Base-by-base conservation (phyloP, 1,284 basidiomycete genomes). In the Dichomitus squalens region DNA sequence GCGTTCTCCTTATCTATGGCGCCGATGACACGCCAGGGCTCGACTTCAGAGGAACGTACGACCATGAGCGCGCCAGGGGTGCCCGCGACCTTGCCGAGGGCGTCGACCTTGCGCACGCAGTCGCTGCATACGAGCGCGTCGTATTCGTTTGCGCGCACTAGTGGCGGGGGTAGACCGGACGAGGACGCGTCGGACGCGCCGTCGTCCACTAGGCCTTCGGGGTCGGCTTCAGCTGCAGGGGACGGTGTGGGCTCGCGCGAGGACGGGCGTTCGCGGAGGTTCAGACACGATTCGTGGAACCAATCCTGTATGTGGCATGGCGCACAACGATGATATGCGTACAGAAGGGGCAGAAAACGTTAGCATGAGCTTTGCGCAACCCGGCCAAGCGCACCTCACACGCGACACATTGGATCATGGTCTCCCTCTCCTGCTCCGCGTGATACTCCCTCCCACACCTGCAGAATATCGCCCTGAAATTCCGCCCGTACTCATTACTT, bases 241-340 rank as follows among this genome's bases (percentile, higher is more conserved):
- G n/a, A n/a, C n/a, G n/a, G n/a, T n/a, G n/a, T 36, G 52, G 35
- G 74, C 60, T 74, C 76, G 58, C 80, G 75, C 14, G 80, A 79
- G 6, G 72, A 56, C 8, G 85, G 87, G 12, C 81, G 79, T 68
- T 87, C 82, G 57, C 89, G 80, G 41, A 93, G 78, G 70, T 90
- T 87, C 61, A 91, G 83, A 68, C 91, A 93, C 8, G 88, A 92
- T 74, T 93, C 90, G 65, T 93, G 90, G 69, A 87, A 92, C 90
- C 91, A 93, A 67, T 92, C 90, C 90, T 92, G 57, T 3, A 47
- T 7, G 8, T 6, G 14, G 11, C 40, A 16, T 21, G 20, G 18
- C 9, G 41, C 41, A 39, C 38, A 20, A n/a, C n/a, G n/a, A n/a
- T n/a, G n/a, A n/a, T n/a, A n/a, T n/a, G n/a, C n/a, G 8, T 21